Base-by-base conservation (phyloP, 2,329 filamentous ascomycete species). In the Fusarium temperatum region DNA sequence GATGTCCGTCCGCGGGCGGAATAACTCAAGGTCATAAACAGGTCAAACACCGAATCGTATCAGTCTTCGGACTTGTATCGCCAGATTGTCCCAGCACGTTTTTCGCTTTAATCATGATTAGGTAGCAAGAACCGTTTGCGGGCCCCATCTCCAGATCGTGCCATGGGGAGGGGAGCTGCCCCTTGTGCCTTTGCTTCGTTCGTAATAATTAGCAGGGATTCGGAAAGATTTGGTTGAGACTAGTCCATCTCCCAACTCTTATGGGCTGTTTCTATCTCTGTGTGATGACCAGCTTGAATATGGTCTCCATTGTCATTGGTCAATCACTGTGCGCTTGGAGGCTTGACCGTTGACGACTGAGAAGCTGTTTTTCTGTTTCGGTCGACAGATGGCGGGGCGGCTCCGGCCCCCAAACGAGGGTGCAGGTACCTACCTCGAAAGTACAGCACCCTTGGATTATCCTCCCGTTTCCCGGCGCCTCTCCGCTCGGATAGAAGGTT, bases 311-410 rank as follows among this genome's bases (percentile, higher is more conserved):
- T 45, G 24, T 54, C 56, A 74, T 74, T 73, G 70, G 70, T 32
- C 44, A 58, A 54, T 58, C 42, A 60, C 24, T 28, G 18, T 67
- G 66, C 62, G 55, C 70, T 66, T 50, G 60, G 56, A 53, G 51
- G 59, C 56, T 58, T 70, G 56, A 35, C 57, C 44, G 51, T 61
- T 15, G 53, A 56, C 70, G 57, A 73, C 55, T 74, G 44, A 64
- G 51, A 71, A 66, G 66, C 30, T 70, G 66, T 59, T 70, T 55
- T 44, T 30, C 51, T 65, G 45, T 42, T 70, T 48, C 36, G 32
- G 61, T 73, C 62, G 71, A 73, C 66, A 73, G 71, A 74, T 74
- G 58, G 70, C 62, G 71, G 71, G 71, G 66, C 66, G 70, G 71
- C 62, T 74, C 70, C 71, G 71, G 62, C 57, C 71, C 35, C 41